Percentiles rank a stretch among this genome's conserved stretches.
These are phyloP conservation scores for Choricystis sp. DNA, from an alignment of 139 green algal genomes.

Conservation along the genomic window DNA sequence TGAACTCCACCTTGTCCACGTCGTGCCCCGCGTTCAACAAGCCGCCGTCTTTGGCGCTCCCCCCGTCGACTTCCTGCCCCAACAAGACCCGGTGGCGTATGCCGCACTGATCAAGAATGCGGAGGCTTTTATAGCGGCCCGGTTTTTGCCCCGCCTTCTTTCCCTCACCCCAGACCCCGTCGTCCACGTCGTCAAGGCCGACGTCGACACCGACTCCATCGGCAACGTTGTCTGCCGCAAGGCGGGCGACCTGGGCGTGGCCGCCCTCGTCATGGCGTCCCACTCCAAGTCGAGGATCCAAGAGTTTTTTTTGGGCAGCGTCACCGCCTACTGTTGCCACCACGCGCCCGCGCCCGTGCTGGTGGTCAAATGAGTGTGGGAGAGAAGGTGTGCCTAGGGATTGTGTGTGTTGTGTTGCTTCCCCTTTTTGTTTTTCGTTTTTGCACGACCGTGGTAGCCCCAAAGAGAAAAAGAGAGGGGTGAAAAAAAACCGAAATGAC, in stretches of 20 bases:
- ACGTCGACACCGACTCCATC: constrained; percentile 38
- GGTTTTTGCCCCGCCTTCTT: constrained; percentile 18
- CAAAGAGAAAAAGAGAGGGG: too few relatives aligned
- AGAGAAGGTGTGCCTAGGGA: not conserved
- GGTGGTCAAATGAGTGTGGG: constrained; percentile 1
- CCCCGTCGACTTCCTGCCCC: constrained; percentile 39
- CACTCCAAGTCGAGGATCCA: constrained; percentile 24
- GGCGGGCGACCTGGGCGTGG: constrained; percentile 35
- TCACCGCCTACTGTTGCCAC: constrained; percentile 26
- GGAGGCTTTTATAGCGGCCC: constrained; percentile 35
- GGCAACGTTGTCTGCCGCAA: constrained; percentile 48
- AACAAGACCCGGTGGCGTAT: constrained; percentile 24
- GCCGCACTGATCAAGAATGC: constrained; percentile 26
- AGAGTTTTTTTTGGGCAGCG: constrained; percentile 45
- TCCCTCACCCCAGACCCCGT: constrained; percentile 16
- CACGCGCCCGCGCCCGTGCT: constrained; percentile 10
- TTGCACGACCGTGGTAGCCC: too few relatives aligned
- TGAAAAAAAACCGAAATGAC: too few relatives aligned
- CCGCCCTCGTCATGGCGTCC: constrained; percentile 31
- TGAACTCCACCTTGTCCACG: constrained; percentile 20
- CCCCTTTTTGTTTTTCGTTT: not conserved
- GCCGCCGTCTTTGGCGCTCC: constrained; percentile 22
- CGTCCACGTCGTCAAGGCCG: constrained; percentile 49
- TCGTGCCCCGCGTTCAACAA: constrained; percentile 29
- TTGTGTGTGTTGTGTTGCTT: too few relatives aligned